Evolutionary conservation across 2,329 filamentous ascomycete species (phyloP).

Genomic region (Cryoendolithus antarcticus): DNA sequence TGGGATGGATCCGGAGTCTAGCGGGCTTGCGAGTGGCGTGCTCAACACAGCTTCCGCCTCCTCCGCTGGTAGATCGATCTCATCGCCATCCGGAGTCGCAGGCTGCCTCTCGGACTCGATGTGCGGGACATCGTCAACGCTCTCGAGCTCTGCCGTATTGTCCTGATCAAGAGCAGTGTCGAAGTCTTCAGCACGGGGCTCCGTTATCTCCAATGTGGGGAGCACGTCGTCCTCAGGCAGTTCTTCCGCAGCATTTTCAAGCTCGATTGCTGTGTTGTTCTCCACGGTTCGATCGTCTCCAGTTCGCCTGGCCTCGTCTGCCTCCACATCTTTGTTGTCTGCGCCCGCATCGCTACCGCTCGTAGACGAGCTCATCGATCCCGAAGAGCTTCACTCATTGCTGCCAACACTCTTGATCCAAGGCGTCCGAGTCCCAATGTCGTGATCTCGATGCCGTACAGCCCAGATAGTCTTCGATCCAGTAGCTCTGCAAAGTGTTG

Average conservation of each 20-base stretch:
- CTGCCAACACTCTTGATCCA: too few species aligned
- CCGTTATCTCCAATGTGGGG: too few species aligned
- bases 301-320: conserved; percentile 20
- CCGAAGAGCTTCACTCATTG: too few species aligned
- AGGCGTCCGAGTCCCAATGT: too few species aligned
- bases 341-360: conserved; percentile 50
- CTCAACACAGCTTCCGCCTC: conserved; percentile 10
- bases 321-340: conserved; percentile 41
- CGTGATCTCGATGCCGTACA: too few species aligned
- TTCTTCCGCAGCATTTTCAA: conserved; percentile 4
- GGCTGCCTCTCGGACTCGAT: conserved; percentile 6
- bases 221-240: too few species aligned
- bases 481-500: too few species aligned
- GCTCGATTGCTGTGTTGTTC: conserved; percentile 13
- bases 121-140: conserved; percentile 15
- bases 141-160: conserved; percentile 3
- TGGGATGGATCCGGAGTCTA: conserved; percentile 60
- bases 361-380: conserved; percentile 58
- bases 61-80: conserved; percentile 1
- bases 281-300: conserved; percentile 16
- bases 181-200: too few species aligned
- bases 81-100: conserved; percentile 2
- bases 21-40: conserved; percentile 47
- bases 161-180: neutral
- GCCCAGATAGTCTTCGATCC: too few species aligned